These are phyloP conservation scores for Venturia carpophila DNA, from an alignment of 2,329 filamentous ascomycete species.

Conservation along the genomic window DNA sequence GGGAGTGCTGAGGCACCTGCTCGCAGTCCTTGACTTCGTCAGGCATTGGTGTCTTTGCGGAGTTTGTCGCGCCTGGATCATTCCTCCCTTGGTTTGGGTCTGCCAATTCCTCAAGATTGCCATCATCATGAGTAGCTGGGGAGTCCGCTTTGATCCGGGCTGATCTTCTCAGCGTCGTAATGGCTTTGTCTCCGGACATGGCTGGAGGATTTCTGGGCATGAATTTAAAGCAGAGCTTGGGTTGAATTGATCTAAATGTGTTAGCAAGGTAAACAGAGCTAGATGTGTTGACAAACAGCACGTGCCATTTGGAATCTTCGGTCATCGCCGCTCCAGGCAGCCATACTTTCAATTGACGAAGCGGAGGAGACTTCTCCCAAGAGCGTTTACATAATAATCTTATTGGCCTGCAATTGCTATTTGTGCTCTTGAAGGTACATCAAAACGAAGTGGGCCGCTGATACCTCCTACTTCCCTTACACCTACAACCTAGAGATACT, in stretches of 20 bases:
- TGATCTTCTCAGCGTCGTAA: neutral
- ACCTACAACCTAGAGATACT: too few relatives aligned
- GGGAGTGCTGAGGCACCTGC: neutral
- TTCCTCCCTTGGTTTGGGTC: neutral
- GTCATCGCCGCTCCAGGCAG: too few relatives aligned
- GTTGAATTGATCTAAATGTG: neutral
- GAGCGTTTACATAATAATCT: too few relatives aligned
- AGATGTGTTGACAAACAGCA: neutral
- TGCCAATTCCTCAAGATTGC: neutral
- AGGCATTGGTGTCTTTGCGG: neutral
- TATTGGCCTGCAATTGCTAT: too few relatives aligned
- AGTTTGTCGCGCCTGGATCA: neutral
- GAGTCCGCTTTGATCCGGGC: neutral
- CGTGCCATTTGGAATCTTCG: neutral
- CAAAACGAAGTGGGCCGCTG: too few relatives aligned
- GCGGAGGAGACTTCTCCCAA: too few relatives aligned
- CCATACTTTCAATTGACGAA: too few relatives aligned
- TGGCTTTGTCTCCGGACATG: neutral
- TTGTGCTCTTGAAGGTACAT: too few relatives aligned
- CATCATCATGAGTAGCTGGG: neutral
- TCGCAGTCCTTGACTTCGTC: neutral
- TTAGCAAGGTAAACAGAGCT: neutral
- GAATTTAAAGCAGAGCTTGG: neutral
- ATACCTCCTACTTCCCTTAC: too few relatives aligned
- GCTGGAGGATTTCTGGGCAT: neutral